Conservation (phyloP, 768 basidiomycete species). For the Lactifluus echinatus region DNA sequence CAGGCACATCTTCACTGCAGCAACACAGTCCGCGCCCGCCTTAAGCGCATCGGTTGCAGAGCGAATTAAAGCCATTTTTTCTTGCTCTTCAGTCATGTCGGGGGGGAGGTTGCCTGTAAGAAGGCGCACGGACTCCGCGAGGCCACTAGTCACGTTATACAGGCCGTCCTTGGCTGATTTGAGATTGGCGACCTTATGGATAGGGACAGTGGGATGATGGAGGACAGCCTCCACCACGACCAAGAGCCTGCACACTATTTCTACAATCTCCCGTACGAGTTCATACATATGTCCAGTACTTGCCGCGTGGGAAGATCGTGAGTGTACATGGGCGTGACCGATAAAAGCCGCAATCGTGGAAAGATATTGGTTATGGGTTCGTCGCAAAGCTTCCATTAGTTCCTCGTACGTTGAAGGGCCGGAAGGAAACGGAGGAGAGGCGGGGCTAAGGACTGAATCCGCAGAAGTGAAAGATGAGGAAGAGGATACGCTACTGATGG, state of each 20-base stretch:
- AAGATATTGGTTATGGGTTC: slow-evolving; percentile 82
- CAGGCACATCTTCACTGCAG: slow-evolving; percentile 76
- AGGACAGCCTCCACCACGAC: slow-evolving; percentile 87
- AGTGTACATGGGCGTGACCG: slow-evolving; percentile 92
- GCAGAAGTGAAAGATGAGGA: slow-evolving; percentile 61
- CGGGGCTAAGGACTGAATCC: slow-evolving; percentile 40
- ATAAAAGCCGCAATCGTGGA: slow-evolving; percentile 97
- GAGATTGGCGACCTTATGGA: slow-evolving; percentile 55
- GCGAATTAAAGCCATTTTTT: slow-evolving; percentile 67
- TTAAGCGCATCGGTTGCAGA: slow-evolving; percentile 86
- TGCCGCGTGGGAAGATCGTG: slow-evolving; percentile 82
- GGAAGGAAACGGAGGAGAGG: slow-evolving; percentile 52
- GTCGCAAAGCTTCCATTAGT: slow-evolving; percentile 67
- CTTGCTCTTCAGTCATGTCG: slow-evolving; percentile 65
- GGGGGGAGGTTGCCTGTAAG: slow-evolving; percentile 47
- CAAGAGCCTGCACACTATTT: slow-evolving; percentile 85
- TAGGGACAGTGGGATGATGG: slow-evolving; percentile 60
- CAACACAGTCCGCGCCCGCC: slow-evolving; percentile 81
- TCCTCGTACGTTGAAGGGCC: slow-evolving; percentile 64
- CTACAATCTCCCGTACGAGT: slow-evolving; percentile 89
- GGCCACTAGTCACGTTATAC: slow-evolving; percentile 74
- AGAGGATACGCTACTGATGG: slow-evolving; percentile 66
- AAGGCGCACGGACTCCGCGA: slow-evolving; percentile 81
- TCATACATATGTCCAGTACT: slow-evolving; percentile 93
- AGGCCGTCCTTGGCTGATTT: slow-evolving; percentile 68